These are phyloP conservation scores for Fusarium paranaense DNA, from an alignment of 2,329 filamentous ascomycete species.

Conservation along the genomic window DNA sequence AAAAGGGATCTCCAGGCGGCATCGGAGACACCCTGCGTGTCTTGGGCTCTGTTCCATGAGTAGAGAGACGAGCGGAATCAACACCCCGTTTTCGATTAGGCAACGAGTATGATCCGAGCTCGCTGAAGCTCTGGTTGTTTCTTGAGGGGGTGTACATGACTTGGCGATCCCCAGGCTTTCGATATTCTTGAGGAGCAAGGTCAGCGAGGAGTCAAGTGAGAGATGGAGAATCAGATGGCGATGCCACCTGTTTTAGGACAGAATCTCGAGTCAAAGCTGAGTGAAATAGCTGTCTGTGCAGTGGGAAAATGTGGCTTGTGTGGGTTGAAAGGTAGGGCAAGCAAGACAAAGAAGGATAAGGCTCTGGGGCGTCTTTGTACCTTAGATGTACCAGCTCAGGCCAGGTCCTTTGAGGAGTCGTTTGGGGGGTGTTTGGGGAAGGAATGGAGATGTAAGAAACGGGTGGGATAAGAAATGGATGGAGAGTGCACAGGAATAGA, in stretches of 20 bases:
- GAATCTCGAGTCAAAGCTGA: background rate
- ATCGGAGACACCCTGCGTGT: constrained; percentile 49
- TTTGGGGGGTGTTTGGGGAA: background rate
- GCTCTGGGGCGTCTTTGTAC: background rate
- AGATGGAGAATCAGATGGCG: background rate
- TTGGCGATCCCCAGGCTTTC: constrained; percentile 4
- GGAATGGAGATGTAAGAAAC: background rate
- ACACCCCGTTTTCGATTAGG: constrained; percentile 48
- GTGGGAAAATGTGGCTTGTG: background rate
- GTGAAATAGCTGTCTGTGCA: background rate
- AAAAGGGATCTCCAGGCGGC: constrained; percentile 13
- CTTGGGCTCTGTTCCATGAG: constrained; percentile 42
- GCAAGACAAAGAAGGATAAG: background rate
- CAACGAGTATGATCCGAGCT: constrained; percentile 33
- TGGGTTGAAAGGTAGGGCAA: background rate
- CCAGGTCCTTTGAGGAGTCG: background rate
- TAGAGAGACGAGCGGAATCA: constrained; percentile 31
- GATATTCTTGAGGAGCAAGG: constrained; percentile 13
- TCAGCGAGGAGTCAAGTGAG: constrained; percentile 17
- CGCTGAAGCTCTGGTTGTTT: constrained; percentile 13
- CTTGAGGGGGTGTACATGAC: constrained; percentile 38
- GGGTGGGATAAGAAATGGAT: background rate
- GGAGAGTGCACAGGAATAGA: background rate
- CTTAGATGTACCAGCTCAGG: background rate
- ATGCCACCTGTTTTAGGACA: background rate